Conservation (phyloP, 2,329 filamentous ascomycete genomes). For the Graphiopsis chlorocephala region DNA sequence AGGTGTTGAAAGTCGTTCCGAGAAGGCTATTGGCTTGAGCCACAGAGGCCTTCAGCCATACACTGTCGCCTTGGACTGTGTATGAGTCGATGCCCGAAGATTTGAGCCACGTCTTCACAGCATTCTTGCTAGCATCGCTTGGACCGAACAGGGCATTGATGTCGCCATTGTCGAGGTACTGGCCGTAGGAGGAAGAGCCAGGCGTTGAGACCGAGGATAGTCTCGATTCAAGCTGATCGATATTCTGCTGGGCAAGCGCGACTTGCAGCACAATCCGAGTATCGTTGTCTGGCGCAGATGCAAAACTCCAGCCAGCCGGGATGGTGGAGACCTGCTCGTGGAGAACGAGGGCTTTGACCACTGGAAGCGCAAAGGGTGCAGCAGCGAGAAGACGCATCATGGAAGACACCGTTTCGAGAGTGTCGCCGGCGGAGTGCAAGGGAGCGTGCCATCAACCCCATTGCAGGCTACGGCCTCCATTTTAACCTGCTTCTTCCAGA, state of each 20-base stretch:
- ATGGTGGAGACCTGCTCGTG: neutral
- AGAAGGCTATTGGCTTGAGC: conserved; percentile 53
- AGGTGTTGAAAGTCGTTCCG: conserved; percentile 57
- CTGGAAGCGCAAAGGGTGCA: neutral
- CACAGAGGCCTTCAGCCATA: conserved; percentile 56
- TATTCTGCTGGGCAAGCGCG: neutral
- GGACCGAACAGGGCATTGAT: conserved; percentile 56
- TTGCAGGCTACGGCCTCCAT: neutral
- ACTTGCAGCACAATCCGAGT: neutral
- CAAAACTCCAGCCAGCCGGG: neutral
- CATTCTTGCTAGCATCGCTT: conserved; percentile 45
- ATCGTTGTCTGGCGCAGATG: neutral
- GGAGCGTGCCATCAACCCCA: too few species aligned
- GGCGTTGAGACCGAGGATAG: conserved; percentile 63
- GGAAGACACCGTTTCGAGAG: neutral
- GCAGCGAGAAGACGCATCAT: neutral
- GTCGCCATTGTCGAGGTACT: conserved; percentile 61
- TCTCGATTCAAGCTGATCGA: conserved; percentile 51
- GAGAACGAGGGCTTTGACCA: neutral
- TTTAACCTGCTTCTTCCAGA: neutral
- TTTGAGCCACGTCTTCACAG: conserved; percentile 56
- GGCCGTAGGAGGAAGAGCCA: conserved; percentile 57
- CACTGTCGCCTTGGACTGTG: conserved; percentile 57
- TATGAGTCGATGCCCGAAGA: conserved; percentile 51
- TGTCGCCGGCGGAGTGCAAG: neutral